Evolutionary conservation across 2,329 filamentous ascomycete genomes (phyloP).

Genomic region (Amesomyces nigricolor): DNA sequence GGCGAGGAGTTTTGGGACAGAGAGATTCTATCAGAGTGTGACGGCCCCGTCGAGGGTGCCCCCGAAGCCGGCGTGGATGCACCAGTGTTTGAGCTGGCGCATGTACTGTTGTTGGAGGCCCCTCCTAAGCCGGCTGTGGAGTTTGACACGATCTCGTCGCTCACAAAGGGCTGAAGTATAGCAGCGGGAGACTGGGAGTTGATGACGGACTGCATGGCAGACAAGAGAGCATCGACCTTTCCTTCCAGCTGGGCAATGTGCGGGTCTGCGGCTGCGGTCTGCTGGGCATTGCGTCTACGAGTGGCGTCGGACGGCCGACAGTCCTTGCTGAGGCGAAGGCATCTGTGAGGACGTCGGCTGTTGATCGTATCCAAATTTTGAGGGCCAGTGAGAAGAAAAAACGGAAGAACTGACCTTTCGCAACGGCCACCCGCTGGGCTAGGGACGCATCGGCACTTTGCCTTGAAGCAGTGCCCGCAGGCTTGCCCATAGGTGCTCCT

Average conservation of each 20-base stretch:
- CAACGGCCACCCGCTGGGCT: not conserved
- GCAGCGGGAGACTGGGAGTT: not conserved
- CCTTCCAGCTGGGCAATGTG: not conserved
- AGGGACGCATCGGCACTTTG: not conserved
- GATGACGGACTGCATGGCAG: not conserved
- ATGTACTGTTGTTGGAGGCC: not conserved
- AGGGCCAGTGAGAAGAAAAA: not conserved
- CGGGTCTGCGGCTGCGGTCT: not conserved
- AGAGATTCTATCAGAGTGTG: not conserved
- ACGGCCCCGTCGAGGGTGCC: not conserved
- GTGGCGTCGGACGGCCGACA: not conserved
- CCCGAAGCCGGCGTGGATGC: not conserved
- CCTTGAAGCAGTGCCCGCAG: slow-evolving; percentile 1
- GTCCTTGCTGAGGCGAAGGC: not conserved
- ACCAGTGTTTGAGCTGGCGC: not conserved
- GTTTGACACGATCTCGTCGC: not conserved
- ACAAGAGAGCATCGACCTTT: not conserved
- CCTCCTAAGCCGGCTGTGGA: not conserved
- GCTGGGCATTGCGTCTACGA: not conserved
- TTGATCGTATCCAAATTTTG: not conserved
- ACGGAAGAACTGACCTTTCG: not conserved
- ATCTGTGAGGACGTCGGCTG: not conserved
- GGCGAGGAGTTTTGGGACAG: not conserved
- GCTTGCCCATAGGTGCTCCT: not conserved
- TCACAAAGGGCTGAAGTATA: not conserved